Percentiles rank a stretch among this genome's conserved stretches.
phyloP scores from a whole-genome alignment of 177 flowering plant species.

The Vitis hybrid region DNA sequence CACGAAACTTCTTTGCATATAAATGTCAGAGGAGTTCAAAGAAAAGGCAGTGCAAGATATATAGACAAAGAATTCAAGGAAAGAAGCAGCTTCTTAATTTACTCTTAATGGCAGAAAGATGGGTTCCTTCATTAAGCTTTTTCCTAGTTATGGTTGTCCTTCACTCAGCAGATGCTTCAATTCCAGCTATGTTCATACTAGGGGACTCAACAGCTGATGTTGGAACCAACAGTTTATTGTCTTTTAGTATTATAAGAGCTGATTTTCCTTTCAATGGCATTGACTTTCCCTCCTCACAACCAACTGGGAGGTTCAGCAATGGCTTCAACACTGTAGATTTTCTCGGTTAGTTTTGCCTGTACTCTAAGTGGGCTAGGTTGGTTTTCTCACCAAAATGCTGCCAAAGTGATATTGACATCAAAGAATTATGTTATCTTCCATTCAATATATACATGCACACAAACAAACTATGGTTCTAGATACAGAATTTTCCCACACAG shows the following conservation, averaged over 20 bases:
- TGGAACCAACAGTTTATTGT: conserved; percentile 38
- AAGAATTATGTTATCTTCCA: too few relatives aligned
- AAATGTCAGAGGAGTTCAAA: too few relatives aligned
- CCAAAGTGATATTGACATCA: too few relatives aligned
- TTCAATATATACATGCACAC: too few relatives aligned
- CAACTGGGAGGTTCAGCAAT: conserved; percentile 57
- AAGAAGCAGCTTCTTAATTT: too few relatives aligned
- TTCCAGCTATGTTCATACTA: conserved; percentile 29
- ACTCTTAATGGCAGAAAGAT: conserved; percentile 7
- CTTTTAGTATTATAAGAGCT: conserved; percentile 18
- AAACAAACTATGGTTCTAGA: too few relatives aligned
- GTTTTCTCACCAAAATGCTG: too few relatives aligned
- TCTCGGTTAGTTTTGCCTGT: conserved; percentile 22
- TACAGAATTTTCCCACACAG: background rate
- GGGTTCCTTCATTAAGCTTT: background rate
- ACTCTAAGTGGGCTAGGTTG: too few relatives aligned
- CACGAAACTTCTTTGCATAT: too few relatives aligned
- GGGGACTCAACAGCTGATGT: conserved; percentile 48
- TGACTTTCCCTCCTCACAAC: conserved; percentile 28
- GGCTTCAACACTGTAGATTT: conserved; percentile 43
- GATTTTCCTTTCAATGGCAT: conserved; percentile 36
- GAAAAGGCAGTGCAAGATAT: too few relatives aligned
- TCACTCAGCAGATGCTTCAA: background rate
- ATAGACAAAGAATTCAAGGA: too few relatives aligned
- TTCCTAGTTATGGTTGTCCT: conserved; percentile 6